Base-by-base conservation (phyloP, 2,329 filamentous ascomycete species). In the Chaetomiaceae sp. region DNA sequence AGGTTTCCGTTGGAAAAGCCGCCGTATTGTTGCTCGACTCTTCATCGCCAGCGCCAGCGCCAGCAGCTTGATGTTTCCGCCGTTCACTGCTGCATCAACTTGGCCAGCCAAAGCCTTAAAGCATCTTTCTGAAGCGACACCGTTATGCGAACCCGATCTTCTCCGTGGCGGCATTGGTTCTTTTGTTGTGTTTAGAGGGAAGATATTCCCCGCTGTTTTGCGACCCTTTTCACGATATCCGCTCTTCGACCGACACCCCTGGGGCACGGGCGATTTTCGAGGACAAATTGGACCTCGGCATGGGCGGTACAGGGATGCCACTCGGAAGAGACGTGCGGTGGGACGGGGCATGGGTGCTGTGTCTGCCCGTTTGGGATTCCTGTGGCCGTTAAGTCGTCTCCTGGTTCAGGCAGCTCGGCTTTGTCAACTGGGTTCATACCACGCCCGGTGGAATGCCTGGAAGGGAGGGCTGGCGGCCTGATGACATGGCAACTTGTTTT, bases 91-190 rank as follows among this genome's bases (percentile, higher is more conserved):
- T 44, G 45, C 48, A 51, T 46, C 51, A 49, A 53, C 50, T 44
- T 50, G 41, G 47, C 50, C 50, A n/a, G n/a, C n/a, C n/a, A n/a
- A n/a, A n/a, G n/a, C n/a, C n/a, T n/a, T n/a, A 47, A 38, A 48
- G 38, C 34, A 53, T 39, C 35, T 32, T 37, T 43, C 34, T 35
- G 26, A 62, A 62, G 63, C 65, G 65, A 68, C 33, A 43, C 38
- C 45, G 37, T 45, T 40, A 61, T 63, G 62, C 65, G 65, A 70
- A n/a, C 64, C 63, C 68, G 69, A 67, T 68, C 65, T 66, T 68
- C 66, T 63, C n/a, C 63, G 61, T 67, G 61, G 65, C 66, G 70
- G 71, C 71, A 71, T 73, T 74, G 68, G 66, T 58, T 69, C 66
- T 68, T 65, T 65, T 63, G 49, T 65, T 59, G 61, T 65, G 64